Evolutionary conservation across 2,329 filamentous ascomycete genomes (phyloP).

Genomic region (Pseudogymnoascus sp.): DNA sequence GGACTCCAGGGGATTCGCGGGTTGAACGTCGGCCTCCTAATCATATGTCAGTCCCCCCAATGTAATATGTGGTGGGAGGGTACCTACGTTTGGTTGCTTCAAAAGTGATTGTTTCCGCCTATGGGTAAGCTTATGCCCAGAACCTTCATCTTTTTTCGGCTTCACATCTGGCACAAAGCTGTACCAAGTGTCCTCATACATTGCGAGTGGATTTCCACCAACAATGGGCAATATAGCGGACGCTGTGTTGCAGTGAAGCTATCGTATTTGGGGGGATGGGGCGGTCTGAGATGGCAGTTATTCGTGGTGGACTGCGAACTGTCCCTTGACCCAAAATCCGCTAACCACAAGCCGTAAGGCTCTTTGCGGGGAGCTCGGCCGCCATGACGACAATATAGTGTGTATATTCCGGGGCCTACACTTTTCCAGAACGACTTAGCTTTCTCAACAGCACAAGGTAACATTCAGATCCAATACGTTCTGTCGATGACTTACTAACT

Average conservation of each 20-base stretch:
- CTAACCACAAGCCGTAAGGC: constrained; percentile 1
- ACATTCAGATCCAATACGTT: background rate
- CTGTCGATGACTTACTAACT: background rate
- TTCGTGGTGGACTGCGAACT: background rate
- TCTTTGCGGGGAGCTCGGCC: constrained; percentile 6
- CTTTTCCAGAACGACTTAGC: background rate
- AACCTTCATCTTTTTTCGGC: constrained; percentile 40
- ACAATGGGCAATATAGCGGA: constrained; percentile 2
- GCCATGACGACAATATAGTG: constrained; percentile 5
- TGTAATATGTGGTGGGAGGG: constrained; percentile 22
- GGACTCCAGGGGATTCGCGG: constrained; percentile 48
- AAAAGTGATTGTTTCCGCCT: constrained; percentile 62
- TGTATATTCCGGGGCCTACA: background rate
- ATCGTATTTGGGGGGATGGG: constrained; percentile 3
- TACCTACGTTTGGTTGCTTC: constrained; percentile 53
- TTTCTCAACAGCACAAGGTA: background rate
- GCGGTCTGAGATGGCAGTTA: constrained; percentile 7
- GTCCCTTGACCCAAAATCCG: background rate
- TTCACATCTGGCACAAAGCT: constrained; percentile 60
- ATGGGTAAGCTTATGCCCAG: constrained; percentile 43
- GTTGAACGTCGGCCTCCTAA: constrained; percentile 44
- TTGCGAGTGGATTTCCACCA: constrained; percentile 29
- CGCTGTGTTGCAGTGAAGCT: background rate
- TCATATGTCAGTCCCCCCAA: constrained; percentile 33
- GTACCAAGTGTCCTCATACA: constrained; percentile 84